Conservation (phyloP, 2,329 filamentous ascomycete species). For the Fusarium azukiicola region DNA sequence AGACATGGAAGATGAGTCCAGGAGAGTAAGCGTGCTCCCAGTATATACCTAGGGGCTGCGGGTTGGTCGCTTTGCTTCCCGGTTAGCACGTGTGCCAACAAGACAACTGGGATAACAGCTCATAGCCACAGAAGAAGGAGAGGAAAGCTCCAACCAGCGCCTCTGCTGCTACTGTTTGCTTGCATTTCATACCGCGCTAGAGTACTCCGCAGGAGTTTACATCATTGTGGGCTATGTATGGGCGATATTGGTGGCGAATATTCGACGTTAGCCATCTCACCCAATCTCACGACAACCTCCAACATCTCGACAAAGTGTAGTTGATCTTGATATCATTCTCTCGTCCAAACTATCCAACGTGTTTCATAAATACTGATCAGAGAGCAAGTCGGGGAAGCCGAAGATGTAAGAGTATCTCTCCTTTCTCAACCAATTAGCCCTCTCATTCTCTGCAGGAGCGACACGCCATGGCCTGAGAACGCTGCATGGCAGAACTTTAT, state of each 20-base stretch:
- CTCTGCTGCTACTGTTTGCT: no score
- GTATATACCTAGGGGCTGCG: neutral
- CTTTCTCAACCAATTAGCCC: neutral
- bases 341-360: neutral
- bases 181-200: no score
- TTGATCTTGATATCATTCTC: neutral
- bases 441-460: neutral
- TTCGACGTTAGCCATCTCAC: neutral
- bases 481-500: conserved; percentile 26
- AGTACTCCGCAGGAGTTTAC: no score
- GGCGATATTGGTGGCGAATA: no score
- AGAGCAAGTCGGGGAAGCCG: neutral
- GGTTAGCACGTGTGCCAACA: neutral
- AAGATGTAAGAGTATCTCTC: neutral
- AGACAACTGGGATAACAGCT: no score
- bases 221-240: no score
- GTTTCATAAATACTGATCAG: neutral
- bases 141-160: no score
- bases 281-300: neutral
- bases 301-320: neutral
- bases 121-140: neutral
- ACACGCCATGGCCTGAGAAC: conserved; percentile 13
- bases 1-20: no score
- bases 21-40: no score
- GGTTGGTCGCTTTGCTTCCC: neutral